Evolutionary conservation across 345 rosid genomes (phyloP).

Genomic region (Angophora floribunda): DNA sequence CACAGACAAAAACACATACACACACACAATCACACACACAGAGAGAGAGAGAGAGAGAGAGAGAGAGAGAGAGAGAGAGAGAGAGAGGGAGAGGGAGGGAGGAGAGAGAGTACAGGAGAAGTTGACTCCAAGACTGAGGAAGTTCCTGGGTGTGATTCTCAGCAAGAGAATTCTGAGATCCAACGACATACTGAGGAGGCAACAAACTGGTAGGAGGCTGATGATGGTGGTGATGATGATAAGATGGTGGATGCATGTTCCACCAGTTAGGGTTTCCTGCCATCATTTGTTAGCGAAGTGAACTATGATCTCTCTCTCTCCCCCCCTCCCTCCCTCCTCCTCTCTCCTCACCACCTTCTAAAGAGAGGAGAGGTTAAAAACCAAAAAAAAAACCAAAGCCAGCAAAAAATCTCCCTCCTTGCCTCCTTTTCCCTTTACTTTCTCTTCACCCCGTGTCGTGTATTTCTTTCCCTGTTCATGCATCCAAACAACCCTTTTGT

Average conservation of each 20-base stretch:
- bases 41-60: conserved; percentile 2
- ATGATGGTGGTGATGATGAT: conserved; percentile 7
- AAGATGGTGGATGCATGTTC: conserved; percentile 49
- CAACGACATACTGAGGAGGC: conserved; percentile 24
- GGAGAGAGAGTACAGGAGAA: conserved; percentile 27
- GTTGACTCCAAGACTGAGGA: conserved; percentile 60
- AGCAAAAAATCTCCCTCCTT: background rate
- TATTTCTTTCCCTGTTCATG: conserved; percentile 28
- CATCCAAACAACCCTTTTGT: conserved; percentile 26
- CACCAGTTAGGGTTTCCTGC: conserved; percentile 72
- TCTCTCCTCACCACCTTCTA: background rate
- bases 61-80: conserved; percentile 1
- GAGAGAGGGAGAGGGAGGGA: conserved; percentile 1
- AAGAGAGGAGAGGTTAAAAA: background rate
- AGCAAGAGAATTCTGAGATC: conserved; percentile 28
- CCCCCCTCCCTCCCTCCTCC: background rate
- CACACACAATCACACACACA: background rate
- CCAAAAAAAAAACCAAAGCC: background rate
- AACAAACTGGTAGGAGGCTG: conserved; percentile 14
- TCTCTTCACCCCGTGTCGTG: conserved; percentile 12
- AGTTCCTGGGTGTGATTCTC: conserved; percentile 19
- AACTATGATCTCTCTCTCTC: background rate
- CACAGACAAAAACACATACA: background rate
- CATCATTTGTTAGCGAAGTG: conserved; percentile 28
- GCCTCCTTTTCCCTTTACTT: conserved; percentile 7